Conservation (phyloP, 2,329 filamentous ascomycete species). For the Neonectria faginata region DNA sequence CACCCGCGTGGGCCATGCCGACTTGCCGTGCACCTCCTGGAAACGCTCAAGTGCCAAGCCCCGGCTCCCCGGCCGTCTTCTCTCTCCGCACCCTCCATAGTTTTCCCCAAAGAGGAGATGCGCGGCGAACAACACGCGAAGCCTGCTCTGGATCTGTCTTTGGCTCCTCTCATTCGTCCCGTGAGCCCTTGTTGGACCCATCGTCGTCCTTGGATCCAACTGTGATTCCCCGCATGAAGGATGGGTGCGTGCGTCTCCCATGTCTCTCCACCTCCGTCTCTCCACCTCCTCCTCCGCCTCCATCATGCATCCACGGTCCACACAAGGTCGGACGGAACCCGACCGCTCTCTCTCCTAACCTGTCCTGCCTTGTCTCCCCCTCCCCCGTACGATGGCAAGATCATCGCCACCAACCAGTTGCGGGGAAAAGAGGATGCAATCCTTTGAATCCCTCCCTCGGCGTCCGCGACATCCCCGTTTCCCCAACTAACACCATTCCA, state of each 20-base stretch:
- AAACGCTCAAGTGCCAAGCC: background rate
- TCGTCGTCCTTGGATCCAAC: constrained; percentile 6
- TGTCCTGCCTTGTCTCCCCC: too few relatives aligned
- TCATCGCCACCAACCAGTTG: background rate
- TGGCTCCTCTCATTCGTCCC: constrained; percentile 20
- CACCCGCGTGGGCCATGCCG: constrained; percentile 28
- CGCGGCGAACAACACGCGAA: too few relatives aligned
- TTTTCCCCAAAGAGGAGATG: background rate
- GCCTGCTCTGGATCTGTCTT: background rate
- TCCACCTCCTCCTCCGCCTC: background rate
- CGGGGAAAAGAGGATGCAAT: constrained; percentile 22
- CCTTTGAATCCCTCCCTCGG: constrained; percentile 1
- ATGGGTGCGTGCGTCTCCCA: background rate
- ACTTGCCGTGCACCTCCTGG: constrained; percentile 31
- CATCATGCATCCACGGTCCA: background rate
- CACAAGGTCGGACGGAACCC: background rate
- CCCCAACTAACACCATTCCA: constrained; percentile 35
- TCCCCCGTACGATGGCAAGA: too few relatives aligned
- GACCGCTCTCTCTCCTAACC: background rate
- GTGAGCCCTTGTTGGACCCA: constrained; percentile 15
- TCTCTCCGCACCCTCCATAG: constrained; percentile 37
- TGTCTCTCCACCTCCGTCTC: too few relatives aligned
- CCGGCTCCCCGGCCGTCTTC: constrained; percentile 32
- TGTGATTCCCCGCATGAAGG: constrained; percentile 30
- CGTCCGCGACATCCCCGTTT: constrained; percentile 29